Base-by-base conservation (phyloP, 257 asterid genomes). In the Nicotiana attenuata region DNA sequence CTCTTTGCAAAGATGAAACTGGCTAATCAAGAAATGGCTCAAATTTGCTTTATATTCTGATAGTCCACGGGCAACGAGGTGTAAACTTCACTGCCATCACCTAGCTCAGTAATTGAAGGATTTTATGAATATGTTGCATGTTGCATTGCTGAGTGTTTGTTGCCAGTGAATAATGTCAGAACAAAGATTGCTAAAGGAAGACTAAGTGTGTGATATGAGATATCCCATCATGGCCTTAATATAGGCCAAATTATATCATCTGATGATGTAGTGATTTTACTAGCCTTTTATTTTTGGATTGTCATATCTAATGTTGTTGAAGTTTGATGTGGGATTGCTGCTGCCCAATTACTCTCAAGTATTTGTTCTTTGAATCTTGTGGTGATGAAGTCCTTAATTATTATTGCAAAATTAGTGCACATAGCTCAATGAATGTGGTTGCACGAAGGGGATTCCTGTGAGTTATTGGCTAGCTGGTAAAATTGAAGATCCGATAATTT, bases 41-140 rank as follows among this genome's bases (percentile, higher is more conserved):
- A 24, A 14, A 75, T 75, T 50, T 75, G 63, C 38, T 73, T 52
- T 73, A 73, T 73, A 73, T 59, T 47, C 61, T 47, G 79, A 73
- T 73, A 47, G 41, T 73, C 20, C 24, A 47, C 15, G 3, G 50
- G 61, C 61, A 7, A 45, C 15, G 11, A 47, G n/a, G 24, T 15
- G 61, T 50, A 75, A 50, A 75, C 63, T 22, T 50, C 26, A 50
- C 33, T 75, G 38, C 80, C 45, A 75, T 50, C 80, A 26, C 63
- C 63, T 75, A 50, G 16, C 63, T 50, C 80, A 50, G 80, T 50
- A 16, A 75, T 75, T 75, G 45, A 47, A 75, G 80, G 41, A 26
- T 75, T 50, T 50, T 75, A 26, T 50, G 80, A 50, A 24, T 75
- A 50, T 75, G 63, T 50, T 26, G 24, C 24, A 75, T 15, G 41